phyloP scores from a whole-genome alignment of 2,329 filamentous ascomycete species.

The Paraconiothyrium sp. region DNA sequence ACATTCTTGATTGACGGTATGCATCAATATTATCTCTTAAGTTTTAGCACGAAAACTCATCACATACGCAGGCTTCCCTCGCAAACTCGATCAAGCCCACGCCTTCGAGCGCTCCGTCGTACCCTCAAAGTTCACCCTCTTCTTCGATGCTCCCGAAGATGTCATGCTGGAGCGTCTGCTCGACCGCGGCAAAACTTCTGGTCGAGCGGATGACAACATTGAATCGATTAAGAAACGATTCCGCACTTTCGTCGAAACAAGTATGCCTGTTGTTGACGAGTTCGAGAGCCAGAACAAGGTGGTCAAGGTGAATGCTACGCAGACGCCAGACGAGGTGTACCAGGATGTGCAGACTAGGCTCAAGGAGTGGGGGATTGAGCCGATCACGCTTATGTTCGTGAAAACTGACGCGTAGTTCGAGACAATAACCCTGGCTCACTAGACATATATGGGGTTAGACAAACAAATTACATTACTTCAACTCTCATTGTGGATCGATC shows the following conservation, averaged over 20 bases:
- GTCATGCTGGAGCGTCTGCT: conserved; percentile 86
- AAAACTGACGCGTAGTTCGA: conserved; percentile 20
- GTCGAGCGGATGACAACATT: conserved; percentile 90
- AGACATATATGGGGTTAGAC: neutral
- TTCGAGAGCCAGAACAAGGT: conserved; percentile 81
- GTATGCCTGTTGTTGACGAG: conserved; percentile 94
- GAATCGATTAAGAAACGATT: conserved; percentile 98
- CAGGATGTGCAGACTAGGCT: conserved; percentile 55
- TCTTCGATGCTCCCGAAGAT: conserved; percentile 91
- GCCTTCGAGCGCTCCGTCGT: conserved; percentile 94
- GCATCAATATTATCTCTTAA: conserved; percentile 7
- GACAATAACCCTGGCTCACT: neutral
- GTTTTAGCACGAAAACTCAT: neutral
- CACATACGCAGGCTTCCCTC: conserved; percentile 74
- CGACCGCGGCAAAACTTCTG: conserved; percentile 91
- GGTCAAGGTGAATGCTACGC: conserved; percentile 79
- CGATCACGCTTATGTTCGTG: conserved; percentile 42
- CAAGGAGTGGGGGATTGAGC: conserved; percentile 46
- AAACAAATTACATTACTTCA: neutral
- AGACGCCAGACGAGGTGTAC: conserved; percentile 72
- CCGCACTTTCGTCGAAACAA: conserved; percentile 91
- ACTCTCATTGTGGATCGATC: neutral
- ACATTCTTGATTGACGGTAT: conserved; percentile 77
- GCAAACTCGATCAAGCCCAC: conserved; percentile 95
- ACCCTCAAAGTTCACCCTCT: conserved; percentile 83